Base-by-base conservation (phyloP, 129 eudicot genomes). In the Pittosporum tobira region DNA sequence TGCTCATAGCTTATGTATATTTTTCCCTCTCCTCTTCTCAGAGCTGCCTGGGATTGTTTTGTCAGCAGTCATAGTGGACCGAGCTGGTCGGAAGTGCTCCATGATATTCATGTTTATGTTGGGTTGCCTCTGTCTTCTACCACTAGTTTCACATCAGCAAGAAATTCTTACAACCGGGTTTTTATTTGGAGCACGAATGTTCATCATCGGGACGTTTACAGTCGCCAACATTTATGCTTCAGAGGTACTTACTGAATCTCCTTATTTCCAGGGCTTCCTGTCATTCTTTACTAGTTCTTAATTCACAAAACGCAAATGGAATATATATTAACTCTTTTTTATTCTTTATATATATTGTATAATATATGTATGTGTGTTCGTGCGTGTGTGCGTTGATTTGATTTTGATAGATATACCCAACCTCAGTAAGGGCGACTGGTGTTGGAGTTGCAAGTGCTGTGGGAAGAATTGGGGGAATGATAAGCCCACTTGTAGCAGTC, bases 21-120 rank as follows among this genome's bases (percentile, higher is more conserved):
- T 30, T 53, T 48, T 30, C 48, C 44, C 19, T 54, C 59, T 22
- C 26, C 45, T 38, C 24, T 52, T 65, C 57, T 36, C 83, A 78
- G 95, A 81, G 72, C 57, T 85, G 64, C 95, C 95, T 14, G 95
- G 88, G 63, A 79, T 87, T 59, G 66, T 71, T 61, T 50, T 87
- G 52, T 75, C 93, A 54, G 83, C 83, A 19, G 14, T 75, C 11
- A 79, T 77, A 26, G 79, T 87, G 56, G 95, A 87, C 70, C 66
- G 62, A 57, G 51, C 82, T 22, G 95, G 95, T 12, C 91, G 95
- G 25, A 82, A 75, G 59, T 59, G 50, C 44, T 79, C 91, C 43
- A 77, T 87, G 91, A 78, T 51, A 28, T 58, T 80, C 23, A 82
- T 87, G 95, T 64, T 66, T 13, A 44, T 67, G 65, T 48, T 72